Base-by-base conservation (phyloP, 306 rosid genomes). In the Glycyrrhiza uralensis region DNA sequence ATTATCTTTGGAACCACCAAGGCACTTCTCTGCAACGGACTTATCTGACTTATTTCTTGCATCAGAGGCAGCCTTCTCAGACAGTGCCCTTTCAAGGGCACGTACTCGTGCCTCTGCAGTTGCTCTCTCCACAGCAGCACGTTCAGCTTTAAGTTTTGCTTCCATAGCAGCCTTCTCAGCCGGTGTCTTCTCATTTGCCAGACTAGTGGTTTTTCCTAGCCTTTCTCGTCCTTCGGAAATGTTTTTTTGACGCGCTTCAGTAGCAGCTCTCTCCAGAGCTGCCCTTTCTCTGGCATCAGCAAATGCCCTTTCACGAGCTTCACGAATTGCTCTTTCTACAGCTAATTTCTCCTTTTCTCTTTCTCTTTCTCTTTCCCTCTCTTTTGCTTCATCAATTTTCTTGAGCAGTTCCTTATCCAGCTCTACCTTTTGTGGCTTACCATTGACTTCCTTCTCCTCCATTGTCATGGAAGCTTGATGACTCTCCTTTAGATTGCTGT, bases 71-170 rank as follows among this genome's bases (percentile, higher is more conserved):
- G 86, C 85, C 87, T 81, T 93, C 77, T 82, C 91, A 7, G 96
- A 86, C 72, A 93, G 78, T 44, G 98, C 92, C 85, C 90, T 89
- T 72, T 87, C 96, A 41, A 93, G 77, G 70, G 97, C 96, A 46
- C 97, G 96, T 41, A 82, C 86, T 18, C 97, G 80, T 45, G 96
- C 98, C 86, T 93, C 98, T 46, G 78, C 67, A 46, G 94, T 86
- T 69, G 94, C 97, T 83, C 96, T 89, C 86, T 93, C 98, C 51
- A 93, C 97, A 63, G 92, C 94, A 73, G 97, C 92, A 67, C 98
- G 98, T 75, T 93, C 90, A 56, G 80, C 87, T 83, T 87, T 91
- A 52, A 87, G 88, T 87, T 85, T 90, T 71, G 94, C 94, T 79
- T 93, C 96, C 84, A 69, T 72, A 49, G 88, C 86, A 80, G 87